These are phyloP conservation scores for Rosa lucieae DNA, from an alignment of 306 rosid species.

Conservation along the genomic window DNA sequence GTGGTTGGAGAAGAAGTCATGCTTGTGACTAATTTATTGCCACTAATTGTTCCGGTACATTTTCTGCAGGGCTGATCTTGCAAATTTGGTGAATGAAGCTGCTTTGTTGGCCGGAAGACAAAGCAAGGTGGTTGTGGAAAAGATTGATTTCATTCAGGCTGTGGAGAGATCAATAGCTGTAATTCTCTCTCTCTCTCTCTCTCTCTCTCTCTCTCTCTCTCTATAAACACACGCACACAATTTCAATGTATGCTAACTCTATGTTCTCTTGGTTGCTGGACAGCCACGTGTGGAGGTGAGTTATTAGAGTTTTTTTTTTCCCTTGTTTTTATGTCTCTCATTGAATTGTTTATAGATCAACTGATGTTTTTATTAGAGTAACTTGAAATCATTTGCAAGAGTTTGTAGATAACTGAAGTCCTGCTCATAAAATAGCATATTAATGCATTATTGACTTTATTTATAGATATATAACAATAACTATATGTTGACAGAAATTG, in stretches of 20 bases:
- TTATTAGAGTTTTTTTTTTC: background rate
- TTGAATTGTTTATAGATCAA: background rate
- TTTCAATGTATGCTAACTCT: background rate
- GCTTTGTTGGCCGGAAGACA: slow-evolving; percentile 94
- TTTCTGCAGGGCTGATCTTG: slow-evolving; percentile 88
- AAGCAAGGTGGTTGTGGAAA: slow-evolving; percentile 79
- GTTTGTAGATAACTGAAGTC: background rate
- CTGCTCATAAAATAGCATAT: background rate
- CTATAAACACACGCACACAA: background rate
- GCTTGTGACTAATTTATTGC: background rate
- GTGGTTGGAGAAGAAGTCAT: background rate
- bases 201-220: slow-evolving; percentile 1
- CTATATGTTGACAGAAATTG: slow-evolving; percentile 61
- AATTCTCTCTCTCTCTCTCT: slow-evolving; percentile 37
- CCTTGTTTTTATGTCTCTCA: background rate
- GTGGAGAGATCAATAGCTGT: slow-evolving; percentile 97
- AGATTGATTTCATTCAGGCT: slow-evolving; percentile 80
- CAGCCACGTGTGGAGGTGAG: slow-evolving; percentile 96
- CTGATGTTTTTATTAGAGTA: background rate
- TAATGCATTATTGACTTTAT: background rate
- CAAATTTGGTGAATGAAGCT: slow-evolving; percentile 94
- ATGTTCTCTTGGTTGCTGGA: slow-evolving; percentile 39
- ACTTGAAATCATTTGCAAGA: background rate
- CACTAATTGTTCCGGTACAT: slow-evolving; percentile 2
- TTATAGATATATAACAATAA: background rate